These are phyloP conservation scores for Mariannaea elegans DNA, from an alignment of 2,329 filamentous ascomycete genomes.

Conservation along the genomic window DNA sequence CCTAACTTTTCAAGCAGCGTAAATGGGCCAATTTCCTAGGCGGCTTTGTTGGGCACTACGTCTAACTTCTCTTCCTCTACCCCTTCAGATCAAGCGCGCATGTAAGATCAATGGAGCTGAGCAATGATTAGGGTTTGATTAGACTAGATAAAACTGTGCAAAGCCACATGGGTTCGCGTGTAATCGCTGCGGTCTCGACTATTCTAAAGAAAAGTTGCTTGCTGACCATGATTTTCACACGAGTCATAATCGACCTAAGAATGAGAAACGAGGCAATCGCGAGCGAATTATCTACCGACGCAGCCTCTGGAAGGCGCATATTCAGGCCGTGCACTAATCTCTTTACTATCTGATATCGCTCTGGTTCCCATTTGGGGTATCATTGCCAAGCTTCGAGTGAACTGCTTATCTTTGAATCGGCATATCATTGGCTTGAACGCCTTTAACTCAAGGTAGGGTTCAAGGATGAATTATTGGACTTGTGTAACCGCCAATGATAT, in stretches of 20 bases:
- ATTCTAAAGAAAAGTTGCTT: no score
- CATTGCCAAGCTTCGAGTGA: background rate
- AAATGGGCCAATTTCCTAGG: no score
- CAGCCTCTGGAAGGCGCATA: background rate
- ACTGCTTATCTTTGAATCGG: background rate
- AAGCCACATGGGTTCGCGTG: no score
- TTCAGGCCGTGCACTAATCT: background rate
- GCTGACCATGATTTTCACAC: no score
- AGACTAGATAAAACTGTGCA: no score
- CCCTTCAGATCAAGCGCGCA: no score
- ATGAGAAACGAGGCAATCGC: constrained; percentile 2
- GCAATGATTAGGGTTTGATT: no score
- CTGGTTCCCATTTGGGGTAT: background rate
- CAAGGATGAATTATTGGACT: background rate
- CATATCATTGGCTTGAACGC: background rate
- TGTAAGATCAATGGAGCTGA: no score
- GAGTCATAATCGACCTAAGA: background rate
- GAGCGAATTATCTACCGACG: background rate
- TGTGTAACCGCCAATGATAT: background rate
- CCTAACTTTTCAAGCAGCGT: no score
- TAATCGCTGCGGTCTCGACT: no score
- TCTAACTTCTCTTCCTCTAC: no score
- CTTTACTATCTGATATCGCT: background rate
- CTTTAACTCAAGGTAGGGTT: constrained; percentile 7
- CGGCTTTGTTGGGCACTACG: no score